Evolutionary conservation across 73 alveolate genomes (phyloP), one percentile per base, ranked within the genome.

Genomic region (Paramecium sonneborni): DNA sequence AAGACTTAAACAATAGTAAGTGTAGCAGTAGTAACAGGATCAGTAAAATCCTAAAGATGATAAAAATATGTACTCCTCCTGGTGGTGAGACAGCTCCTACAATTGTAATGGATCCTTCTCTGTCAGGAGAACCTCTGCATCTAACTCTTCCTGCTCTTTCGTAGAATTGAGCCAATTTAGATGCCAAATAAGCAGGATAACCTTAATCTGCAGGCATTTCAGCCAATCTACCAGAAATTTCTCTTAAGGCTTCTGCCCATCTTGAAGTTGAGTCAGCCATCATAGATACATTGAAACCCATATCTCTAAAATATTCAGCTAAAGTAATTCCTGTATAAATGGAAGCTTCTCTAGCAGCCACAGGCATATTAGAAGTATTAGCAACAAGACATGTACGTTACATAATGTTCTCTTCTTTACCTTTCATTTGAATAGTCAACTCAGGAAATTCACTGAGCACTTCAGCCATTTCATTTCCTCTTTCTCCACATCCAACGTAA

Each of bases 181-280:
- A 94, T 38, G 99, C 99, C 28, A 98, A 94, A 94, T 98, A 97
- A 26, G 99, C 99, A n/a, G 99, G 99, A 95, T 96, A 98, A 88
- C 99, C 99, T 21, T 97, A 93, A 95, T 97, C 99, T 58, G 99
- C 99, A 34, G 99, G 99, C 99, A 98, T 98, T 95, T 98, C 99
- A 14, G 99, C 99, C 86, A 98, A 95, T 76, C 99, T 97, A 48
- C 99, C 99, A 11, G 99, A 98, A 93, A 98, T 98, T 95, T 98
- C 99, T 96, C 99, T 97, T 92, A 98, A 92, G 72, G 99, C 99
- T 93, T 98, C 99, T 26, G 99, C 99, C 99, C 99, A 98, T 86
- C 99, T 96, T 15, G 99, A 97, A 67, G 99, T 98, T 35, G 99
- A 96, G 96, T 98, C 99, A 57, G 99, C 99, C 99, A 98, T 98